Conservation (phyloP, 1,139 yeast genomes). For the Yamadazyma oceani region DNA sequence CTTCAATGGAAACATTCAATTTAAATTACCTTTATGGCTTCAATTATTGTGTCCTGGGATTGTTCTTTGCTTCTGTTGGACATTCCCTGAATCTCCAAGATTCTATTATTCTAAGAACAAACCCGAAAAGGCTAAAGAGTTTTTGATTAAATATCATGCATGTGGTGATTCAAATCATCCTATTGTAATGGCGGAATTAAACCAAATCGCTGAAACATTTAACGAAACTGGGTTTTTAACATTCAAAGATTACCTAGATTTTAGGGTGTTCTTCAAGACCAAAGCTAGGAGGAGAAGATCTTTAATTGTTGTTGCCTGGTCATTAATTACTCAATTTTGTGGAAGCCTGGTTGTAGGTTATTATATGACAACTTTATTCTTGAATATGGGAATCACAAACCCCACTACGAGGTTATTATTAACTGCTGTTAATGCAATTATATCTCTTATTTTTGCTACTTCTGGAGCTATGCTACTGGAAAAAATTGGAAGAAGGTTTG, state of each 20-base stretch:
- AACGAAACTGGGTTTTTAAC: slow-evolving; percentile 8
- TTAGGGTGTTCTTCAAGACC: slow-evolving; percentile 8
- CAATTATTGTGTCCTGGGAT: slow-evolving; percentile 18
- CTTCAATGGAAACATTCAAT: slow-evolving; percentile 12
- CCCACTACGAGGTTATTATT: slow-evolving; percentile 17
- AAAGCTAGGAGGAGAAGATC: slow-evolving; percentile 7
- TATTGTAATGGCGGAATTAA: slow-evolving; percentile 19
- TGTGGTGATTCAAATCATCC: slow-evolving; percentile 20
- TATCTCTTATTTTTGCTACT: slow-evolving; percentile 14
- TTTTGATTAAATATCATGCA: slow-evolving; percentile 22
- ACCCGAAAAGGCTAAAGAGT: slow-evolving; percentile 34
- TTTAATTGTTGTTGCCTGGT: slow-evolving; percentile 9
- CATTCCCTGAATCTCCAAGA: slow-evolving; percentile 62
- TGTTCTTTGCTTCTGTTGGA: slow-evolving; percentile 17
- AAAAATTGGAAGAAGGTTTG: slow-evolving; percentile 16
- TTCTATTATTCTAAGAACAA: slow-evolving; percentile 43
- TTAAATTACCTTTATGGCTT: slow-evolving; percentile 18
- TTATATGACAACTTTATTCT: slow-evolving; percentile 19
- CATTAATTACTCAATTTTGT: slow-evolving; percentile 11
- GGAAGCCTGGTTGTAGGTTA: slow-evolving; percentile 20
- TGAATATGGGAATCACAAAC: slow-evolving; percentile 17
- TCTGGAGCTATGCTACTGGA: slow-evolving; percentile 17
- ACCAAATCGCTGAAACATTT: slow-evolving; percentile 19
- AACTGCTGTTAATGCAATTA: slow-evolving; percentile 17
- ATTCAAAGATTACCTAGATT: slow-evolving; percentile 9